A percentile compares a stretch with the other conserved stretches of the same genome.
phyloP scores from a whole-genome alignment of 768 basidiomycete species.

The Termitomyces sp. region DNA sequence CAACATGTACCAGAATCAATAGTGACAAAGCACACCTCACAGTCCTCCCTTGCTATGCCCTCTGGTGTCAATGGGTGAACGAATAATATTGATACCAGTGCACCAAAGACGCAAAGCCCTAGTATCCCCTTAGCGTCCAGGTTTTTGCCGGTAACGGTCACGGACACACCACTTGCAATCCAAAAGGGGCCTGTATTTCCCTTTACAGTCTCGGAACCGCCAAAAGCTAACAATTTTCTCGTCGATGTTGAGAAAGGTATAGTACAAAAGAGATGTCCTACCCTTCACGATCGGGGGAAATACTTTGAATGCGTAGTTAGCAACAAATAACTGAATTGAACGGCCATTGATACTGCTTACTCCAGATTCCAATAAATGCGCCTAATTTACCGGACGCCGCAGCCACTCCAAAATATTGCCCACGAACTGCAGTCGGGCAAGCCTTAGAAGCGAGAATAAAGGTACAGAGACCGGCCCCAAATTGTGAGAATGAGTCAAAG shows the following conservation, averaged over 20 bases:
- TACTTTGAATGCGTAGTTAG: slow-evolving; percentile 28
- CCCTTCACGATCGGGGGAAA: slow-evolving; percentile 65
- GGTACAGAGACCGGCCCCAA: slow-evolving; percentile 85
- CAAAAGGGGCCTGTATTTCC: slow-evolving; percentile 86
- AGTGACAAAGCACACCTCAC: slow-evolving; percentile 2
- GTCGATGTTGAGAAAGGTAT: not conserved
- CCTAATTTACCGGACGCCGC: slow-evolving; percentile 84
- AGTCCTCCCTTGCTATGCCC: slow-evolving; percentile 13
- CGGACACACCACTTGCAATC: slow-evolving; percentile 58
- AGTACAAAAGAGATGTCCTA: slow-evolving; percentile 19
- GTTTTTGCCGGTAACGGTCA: not conserved
- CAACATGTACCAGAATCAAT: not conserved
- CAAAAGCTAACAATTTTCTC: slow-evolving; percentile 43
- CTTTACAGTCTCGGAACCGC: slow-evolving; percentile 42
- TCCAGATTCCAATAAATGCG: slow-evolving; percentile 81
- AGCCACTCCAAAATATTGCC: slow-evolving; percentile 81
- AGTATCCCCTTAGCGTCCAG: not conserved
- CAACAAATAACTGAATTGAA: not conserved
- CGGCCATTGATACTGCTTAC: slow-evolving; percentile 38
- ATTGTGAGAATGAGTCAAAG: slow-evolving; percentile 63
- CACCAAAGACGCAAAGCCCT: slow-evolving; percentile 15
- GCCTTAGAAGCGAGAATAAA: slow-evolving; percentile 82
- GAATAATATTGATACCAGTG: slow-evolving; percentile 10
- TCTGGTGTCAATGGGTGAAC: slow-evolving; percentile 7
- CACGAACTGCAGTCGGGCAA: slow-evolving; percentile 79